phyloP scores from a whole-genome alignment of 345 rosid genomes.

The Citropsis articulata region DNA sequence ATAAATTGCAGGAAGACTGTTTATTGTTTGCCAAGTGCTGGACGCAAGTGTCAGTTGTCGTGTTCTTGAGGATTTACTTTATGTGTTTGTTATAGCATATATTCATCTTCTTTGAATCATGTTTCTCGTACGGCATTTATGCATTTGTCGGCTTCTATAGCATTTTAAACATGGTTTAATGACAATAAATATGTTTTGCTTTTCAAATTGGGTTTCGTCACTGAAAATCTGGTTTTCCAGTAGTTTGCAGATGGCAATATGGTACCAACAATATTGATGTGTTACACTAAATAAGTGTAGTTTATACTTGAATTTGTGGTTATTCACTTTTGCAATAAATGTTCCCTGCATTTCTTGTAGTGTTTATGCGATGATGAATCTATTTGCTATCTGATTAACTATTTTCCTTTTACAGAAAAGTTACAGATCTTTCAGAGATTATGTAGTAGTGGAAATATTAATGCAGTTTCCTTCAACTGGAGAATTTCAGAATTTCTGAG shows the following conservation, averaged over 20 bases:
- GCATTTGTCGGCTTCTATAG: constrained; percentile 15
- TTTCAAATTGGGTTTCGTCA: neutral
- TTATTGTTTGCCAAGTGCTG: neutral
- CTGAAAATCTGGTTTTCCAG: neutral
- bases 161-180: neutral
- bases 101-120: neutral
- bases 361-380: neutral
- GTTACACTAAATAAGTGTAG: neutral
- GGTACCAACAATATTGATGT: neutral
- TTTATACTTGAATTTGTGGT: neutral
- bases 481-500: neutral
- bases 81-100: neutral
- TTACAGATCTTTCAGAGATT: neutral
- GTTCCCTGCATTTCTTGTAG: neutral
- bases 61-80: neutral
- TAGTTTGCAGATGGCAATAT: neutral
- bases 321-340: neutral
- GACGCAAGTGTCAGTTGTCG: neutral
- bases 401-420: neutral
- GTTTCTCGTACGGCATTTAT: neutral
- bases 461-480: neutral
- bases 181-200: neutral
- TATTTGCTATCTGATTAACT: neutral
- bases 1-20: neutral
- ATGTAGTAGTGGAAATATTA: neutral